A percentile compares a stretch with the other conserved stretches of the same genome.
Evolutionary conservation across 129 eudicot species (phyloP).

Genomic region (Chrysanthemum seticuspe): DNA sequence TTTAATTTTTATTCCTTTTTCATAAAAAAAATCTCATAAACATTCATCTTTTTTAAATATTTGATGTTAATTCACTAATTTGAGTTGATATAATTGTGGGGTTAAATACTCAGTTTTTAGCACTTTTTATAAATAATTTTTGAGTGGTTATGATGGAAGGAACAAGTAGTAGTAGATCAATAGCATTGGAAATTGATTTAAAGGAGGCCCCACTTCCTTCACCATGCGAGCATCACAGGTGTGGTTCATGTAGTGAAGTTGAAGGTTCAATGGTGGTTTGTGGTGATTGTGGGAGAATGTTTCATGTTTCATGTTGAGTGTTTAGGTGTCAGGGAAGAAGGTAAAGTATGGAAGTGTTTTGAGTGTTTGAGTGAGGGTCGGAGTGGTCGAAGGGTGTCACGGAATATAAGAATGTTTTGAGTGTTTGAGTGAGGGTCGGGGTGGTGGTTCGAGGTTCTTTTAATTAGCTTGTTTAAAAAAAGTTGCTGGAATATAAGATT

Average conservation of each 20-base stretch:
- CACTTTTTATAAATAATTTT: conserved; percentile 10
- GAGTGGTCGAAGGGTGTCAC: conserved; percentile 16
- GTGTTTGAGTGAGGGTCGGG: too few relatives aligned
- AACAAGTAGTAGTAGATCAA: conserved; percentile 11
- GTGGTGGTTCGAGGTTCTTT: too few relatives aligned
- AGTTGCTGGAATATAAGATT: too few relatives aligned
- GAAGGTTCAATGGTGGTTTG: conserved; percentile 35
- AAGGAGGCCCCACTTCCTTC: not conserved
- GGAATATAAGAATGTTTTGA: too few relatives aligned
- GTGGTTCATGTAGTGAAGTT: conserved; percentile 36
- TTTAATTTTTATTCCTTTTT: too few relatives aligned
- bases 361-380: conserved; percentile 38
- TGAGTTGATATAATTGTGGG: too few relatives aligned
- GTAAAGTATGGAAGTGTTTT: conserved; percentile 43
- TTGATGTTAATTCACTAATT: too few relatives aligned
- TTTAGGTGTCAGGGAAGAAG: conserved; percentile 34
- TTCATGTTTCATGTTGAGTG: conserved; percentile 42
- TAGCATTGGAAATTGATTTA: not conserved
- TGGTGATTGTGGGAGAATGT: conserved; percentile 42
- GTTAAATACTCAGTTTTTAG: too few relatives aligned
- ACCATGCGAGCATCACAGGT: conserved; percentile 12
- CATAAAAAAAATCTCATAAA: too few relatives aligned
- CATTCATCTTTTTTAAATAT: too few relatives aligned
- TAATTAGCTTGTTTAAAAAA: too few relatives aligned
- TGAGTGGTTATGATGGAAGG: conserved; percentile 28